phyloP scores from a whole-genome alignment of 148 eudicot species.

The Rhododendron vialii region DNA sequence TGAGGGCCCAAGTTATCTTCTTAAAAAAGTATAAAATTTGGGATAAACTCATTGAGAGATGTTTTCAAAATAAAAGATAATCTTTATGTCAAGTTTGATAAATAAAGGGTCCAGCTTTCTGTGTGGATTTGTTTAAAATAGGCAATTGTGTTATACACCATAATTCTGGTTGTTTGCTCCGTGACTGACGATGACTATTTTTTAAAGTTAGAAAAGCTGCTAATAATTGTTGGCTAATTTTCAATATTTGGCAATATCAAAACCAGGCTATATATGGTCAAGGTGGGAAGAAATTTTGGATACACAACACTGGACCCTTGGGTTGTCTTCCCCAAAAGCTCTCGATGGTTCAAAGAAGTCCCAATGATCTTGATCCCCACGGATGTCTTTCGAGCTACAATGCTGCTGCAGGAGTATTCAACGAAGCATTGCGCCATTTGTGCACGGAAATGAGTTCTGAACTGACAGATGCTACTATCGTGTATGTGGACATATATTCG shows the following conservation, averaged over 20 bases:
- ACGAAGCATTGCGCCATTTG: conserved; percentile 47
- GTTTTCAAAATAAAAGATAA: neutral
- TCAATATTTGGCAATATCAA: neutral
- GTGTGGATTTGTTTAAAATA: neutral
- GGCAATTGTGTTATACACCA: neutral
- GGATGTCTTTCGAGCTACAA: conserved; percentile 77
- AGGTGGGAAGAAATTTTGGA: conserved; percentile 85
- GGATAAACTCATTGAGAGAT: neutral
- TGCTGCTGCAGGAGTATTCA: conserved; percentile 61
- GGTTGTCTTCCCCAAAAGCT: conserved; percentile 93
- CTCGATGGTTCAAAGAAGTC: conserved; percentile 33
- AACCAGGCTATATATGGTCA: conserved; percentile 55
- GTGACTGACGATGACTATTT: neutral
- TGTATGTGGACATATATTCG: conserved; percentile 76
- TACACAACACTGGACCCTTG: conserved; percentile 92
- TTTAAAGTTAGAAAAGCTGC: neutral
- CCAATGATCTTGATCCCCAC: conserved; percentile 39
- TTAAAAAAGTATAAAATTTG: neutral
- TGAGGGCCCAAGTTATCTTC: neutral
- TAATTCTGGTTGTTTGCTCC: neutral
- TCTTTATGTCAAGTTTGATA: neutral
- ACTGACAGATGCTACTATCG: conserved; percentile 61
- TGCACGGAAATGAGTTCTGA: conserved; percentile 53
- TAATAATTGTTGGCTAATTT: neutral
- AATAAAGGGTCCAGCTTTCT: neutral